phyloP scores from a whole-genome alignment of 331 rosid genomes.

The Quercus lobata region DNA sequence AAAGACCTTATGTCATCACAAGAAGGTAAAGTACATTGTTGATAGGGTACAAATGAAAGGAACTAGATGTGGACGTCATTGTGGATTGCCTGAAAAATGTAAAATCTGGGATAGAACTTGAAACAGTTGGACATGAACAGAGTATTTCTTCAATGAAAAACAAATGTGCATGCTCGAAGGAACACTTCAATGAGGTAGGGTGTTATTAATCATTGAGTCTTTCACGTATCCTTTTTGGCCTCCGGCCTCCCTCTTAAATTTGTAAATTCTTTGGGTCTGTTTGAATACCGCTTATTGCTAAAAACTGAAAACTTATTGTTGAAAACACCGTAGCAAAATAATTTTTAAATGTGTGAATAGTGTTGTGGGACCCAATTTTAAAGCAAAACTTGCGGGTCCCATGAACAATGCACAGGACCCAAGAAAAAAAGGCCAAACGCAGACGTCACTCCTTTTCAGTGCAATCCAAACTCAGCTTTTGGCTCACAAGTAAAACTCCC shows the following conservation, averaged over 20 bases:
- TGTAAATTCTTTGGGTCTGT: not conserved
- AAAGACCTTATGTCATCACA: not conserved
- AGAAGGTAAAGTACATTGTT: not conserved
- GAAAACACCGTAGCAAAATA: too few relatives aligned
- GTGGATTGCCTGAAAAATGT: not conserved
- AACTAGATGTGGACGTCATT: not conserved
- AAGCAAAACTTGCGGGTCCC: too few relatives aligned
- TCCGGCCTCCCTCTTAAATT: not conserved
- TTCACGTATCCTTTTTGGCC: not conserved
- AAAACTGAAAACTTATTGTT: too few relatives aligned
- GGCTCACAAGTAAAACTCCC: not conserved
- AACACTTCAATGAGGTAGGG: not conserved
- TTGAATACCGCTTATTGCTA: too few relatives aligned
- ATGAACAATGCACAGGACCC: too few relatives aligned
- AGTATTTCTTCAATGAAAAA: not conserved
- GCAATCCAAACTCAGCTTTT: too few relatives aligned
- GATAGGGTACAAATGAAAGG: not conserved
- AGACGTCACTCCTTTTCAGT: too few relatives aligned
- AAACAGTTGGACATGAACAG: not conserved
- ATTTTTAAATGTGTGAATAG: too few relatives aligned
- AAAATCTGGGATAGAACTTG: not conserved
- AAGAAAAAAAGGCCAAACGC: too few relatives aligned
- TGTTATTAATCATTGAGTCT: not conserved
- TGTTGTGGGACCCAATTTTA: rapidly evolving
- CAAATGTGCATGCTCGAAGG: not conserved